Percentiles rank a stretch among this genome's conserved stretches.
phyloP scores from a whole-genome alignment of 148 eudicot genomes.

The Camellia lanceoleosa region DNA sequence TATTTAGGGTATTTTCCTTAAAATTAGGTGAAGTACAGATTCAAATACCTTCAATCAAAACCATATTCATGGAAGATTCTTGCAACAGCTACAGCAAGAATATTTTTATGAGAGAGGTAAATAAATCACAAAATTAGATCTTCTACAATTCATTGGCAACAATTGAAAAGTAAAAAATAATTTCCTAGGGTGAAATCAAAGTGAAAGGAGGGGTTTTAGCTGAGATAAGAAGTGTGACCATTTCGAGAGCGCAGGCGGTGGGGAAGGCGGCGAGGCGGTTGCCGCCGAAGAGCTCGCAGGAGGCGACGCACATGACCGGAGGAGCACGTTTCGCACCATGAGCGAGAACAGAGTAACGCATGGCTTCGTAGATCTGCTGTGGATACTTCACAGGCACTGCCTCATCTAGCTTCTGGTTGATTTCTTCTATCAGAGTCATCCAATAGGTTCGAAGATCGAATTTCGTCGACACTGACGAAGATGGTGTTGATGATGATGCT shows the following conservation, averaged over 20 bases:
- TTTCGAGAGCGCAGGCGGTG: constrained; percentile 96
- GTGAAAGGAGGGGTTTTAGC: background rate
- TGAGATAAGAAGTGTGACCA: constrained; percentile 25
- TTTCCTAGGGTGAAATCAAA: background rate
- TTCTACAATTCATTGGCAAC: background rate
- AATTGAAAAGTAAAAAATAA: background rate
- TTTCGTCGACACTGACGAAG: constrained; percentile 19
- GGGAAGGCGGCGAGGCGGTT: constrained; percentile 79
- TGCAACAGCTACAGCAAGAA: background rate
- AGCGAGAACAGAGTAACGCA: constrained; percentile 83
- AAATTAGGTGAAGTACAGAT: too few species aligned
- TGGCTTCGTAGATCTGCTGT: constrained; percentile 70
- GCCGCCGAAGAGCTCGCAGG: constrained; percentile 87
- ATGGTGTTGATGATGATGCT: constrained; percentile 6
- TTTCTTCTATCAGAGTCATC: constrained; percentile 58
- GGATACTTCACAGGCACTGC: constrained; percentile 77
- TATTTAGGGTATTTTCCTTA: too few species aligned
- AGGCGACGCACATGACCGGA: constrained; percentile 89
- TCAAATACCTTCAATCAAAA: too few species aligned
- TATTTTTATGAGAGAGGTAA: background rate
- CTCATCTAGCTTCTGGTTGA: constrained; percentile 71
- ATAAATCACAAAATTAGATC: background rate
- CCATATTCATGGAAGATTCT: too few species aligned
- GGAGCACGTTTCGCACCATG: constrained; percentile 84
- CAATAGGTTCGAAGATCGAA: constrained; percentile 76